These are phyloP conservation scores for Leishmania turanica DNA, from an alignment of 208 protist genomes.

Conservation along the genomic window DNA sequence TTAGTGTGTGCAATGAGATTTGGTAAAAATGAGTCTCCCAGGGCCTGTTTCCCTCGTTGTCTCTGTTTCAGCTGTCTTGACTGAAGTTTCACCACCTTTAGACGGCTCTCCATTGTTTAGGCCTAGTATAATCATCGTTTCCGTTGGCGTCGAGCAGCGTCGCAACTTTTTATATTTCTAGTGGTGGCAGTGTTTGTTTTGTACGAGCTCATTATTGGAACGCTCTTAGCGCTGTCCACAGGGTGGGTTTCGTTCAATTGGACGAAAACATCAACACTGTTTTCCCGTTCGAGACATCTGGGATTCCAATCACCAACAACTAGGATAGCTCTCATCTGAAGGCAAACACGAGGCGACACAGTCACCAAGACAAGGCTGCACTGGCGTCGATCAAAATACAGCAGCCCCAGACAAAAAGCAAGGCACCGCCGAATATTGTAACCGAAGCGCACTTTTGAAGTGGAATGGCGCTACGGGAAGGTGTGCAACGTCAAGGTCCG, in stretches of 20 bases:
- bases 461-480: background rate
- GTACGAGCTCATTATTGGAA: conserved; percentile 51
- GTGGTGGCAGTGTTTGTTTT: conserved; percentile 32
- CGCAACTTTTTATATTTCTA: conserved; percentile 24
- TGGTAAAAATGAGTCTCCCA: background rate
- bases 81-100: background rate
- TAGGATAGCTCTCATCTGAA: conserved; percentile 44
- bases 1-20: background rate
- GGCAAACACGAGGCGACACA: conserved; percentile 36
- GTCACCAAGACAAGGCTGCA: conserved; percentile 40
- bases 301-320: conserved; percentile 37
- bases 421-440: background rate
- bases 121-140: background rate
- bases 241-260: conserved; percentile 31
- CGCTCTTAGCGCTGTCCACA: conserved; percentile 31
- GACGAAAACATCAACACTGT: conserved; percentile 28
- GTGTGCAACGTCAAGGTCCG: background rate
- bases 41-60: background rate
- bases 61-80: background rate
- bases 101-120: background rate
- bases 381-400: conserved; percentile 26
- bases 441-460: background rate
- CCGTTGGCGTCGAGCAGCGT: conserved; percentile 15
- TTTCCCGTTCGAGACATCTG: conserved; percentile 38
- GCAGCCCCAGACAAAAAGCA: background rate